These are phyloP conservation scores for Beauveria sp. DNA, from an alignment of 2,329 filamentous ascomycete genomes.

Conservation along the genomic window DNA sequence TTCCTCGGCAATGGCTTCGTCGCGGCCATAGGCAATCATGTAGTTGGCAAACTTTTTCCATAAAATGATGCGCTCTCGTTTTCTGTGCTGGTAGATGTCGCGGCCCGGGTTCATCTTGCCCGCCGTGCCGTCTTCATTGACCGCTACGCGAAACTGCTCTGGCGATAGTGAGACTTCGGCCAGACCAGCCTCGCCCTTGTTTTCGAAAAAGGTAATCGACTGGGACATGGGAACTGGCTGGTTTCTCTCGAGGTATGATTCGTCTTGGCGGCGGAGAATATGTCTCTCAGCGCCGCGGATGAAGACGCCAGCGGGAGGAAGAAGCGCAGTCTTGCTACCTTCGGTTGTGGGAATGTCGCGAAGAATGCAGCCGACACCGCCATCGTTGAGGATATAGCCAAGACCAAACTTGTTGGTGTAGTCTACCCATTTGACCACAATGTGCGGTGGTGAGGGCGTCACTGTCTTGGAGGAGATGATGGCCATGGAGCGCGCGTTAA, in stretches of 20 bases:
- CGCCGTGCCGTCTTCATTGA: conserved; percentile 51
- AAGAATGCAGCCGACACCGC: conserved; percentile 66
- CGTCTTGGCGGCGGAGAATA: conserved; percentile 53
- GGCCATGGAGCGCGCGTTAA: conserved; percentile 57
- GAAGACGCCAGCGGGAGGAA: conserved; percentile 65
- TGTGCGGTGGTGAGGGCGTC: conserved; percentile 49
- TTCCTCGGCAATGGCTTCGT: conserved; percentile 51
- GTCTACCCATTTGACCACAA: conserved; percentile 77
- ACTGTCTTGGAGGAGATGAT: conserved; percentile 48
- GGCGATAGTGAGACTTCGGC: conserved; percentile 57
- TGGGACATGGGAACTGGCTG: conserved; percentile 58
- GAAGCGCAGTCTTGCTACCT: conserved; percentile 40
- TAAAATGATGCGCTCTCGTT: conserved; percentile 56
- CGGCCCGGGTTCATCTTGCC: conserved; percentile 55
- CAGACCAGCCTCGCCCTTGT: conserved; percentile 57
- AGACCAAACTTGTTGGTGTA: conserved; percentile 83
- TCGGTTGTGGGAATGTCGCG: conserved; percentile 47
- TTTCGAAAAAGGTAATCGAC: conserved; percentile 65
- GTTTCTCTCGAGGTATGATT: conserved; percentile 46
- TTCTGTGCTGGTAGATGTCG: conserved; percentile 57
- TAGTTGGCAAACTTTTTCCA: conserved; percentile 72
- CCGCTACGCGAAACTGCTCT: conserved; percentile 48
- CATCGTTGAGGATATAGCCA: conserved; percentile 76
- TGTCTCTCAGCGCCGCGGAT: conserved; percentile 65
- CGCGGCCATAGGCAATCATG: conserved; percentile 66